Base-by-base conservation (phyloP, 345 rosid species). In the Boechera stricta region DNA sequence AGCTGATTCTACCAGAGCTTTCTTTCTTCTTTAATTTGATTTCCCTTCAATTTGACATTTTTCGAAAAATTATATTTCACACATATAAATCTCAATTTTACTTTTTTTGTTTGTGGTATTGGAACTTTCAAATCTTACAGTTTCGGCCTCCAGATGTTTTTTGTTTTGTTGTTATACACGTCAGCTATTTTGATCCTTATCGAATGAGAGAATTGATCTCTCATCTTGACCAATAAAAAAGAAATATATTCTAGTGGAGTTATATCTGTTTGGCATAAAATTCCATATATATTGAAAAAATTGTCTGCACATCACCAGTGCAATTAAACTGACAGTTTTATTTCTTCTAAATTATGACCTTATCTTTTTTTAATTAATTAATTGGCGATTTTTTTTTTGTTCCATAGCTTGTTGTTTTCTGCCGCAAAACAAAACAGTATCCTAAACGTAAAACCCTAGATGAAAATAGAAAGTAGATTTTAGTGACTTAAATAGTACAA, bases 121-220 rank as follows among this genome's bases (percentile, higher is more conserved):
- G 67, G 62, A 65, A 77, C 77, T 77, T 71, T 66, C 28, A 72
- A 71, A 71, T 71, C 55, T 33, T 51, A 64, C 48, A 29, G 64
- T 31, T 56, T 56, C 64, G 18, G 35, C 24, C 9, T 71, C 60
- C 76, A 55, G 60, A 45, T 71, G 15, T 67, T 47, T 48, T 38
- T 56, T 42, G 41, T 73, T 54, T 64, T 73, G 45, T 76, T 68
- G 24, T 48, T 76, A 31, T 0, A 26, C 5, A 61, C 64, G 39
- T 76, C 31, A 61, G 70, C 33, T 69, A 33, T 41, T 53, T 63
- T 61, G 9, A 47, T 18, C 16, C 2, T 68, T 67, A 68, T 18
- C 52, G 47, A 54, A 59, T 59, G 28, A 49, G 31, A 75, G 57
- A 75, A 39, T 58, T 35, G 58, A n/a, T 56, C 28, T 74, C 47